Evolutionary conservation across 73 alveolate genomes (phyloP), one percentile per base, ranked within the genome.

Genomic region (Symbiodinium natans): DNA sequence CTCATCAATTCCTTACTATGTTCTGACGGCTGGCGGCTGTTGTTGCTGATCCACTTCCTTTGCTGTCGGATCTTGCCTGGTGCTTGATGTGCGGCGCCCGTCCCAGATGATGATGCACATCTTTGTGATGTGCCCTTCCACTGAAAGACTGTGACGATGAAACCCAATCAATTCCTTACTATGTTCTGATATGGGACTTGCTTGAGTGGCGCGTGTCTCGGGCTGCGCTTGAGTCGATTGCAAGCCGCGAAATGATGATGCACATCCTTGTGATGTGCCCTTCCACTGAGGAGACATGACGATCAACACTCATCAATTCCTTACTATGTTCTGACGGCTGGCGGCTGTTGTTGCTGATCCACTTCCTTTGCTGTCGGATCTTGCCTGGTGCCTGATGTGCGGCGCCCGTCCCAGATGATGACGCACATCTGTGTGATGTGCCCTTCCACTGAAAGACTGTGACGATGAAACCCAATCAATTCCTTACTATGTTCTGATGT

Each of bases 401-500:
- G 31, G 59, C 15, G 74, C 46, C 77, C 63, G 27, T 59, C 36
- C 34, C 77, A 54, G 10, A 34, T 48, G 83, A 54, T 86, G 93
- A 34, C 56, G 93, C 93, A 86, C 83, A 54, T 54, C 83, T 39
- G 31, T 36, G 93, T 75, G 83, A 86, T 86, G 93, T 86, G 93
- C 93, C 82, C 93, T 86, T 86, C 83, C 93, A 48, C 93, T 86
- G 93, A 54, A 33, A 6, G 41, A 40, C 17, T 8, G 73, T 86
- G 83, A 86, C 73, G 93, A 86, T n/a, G 41, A 86, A 21, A 48
- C 93, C 93, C 2, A n/a, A 86, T 86, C 93, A 86, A 86, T 86
- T 86, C 93, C 93, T 86, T 86, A 86, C 93, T 86, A 86, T 86
- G 93, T 86, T 54, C 93, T 86, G 93, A 86, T 33, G 82, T 43